A percentile compares a stretch with the other conserved stretches of the same genome.
Conservation (phyloP, 495 filamentous ascomycete species). For the Sordaria brevicollis region DNA sequence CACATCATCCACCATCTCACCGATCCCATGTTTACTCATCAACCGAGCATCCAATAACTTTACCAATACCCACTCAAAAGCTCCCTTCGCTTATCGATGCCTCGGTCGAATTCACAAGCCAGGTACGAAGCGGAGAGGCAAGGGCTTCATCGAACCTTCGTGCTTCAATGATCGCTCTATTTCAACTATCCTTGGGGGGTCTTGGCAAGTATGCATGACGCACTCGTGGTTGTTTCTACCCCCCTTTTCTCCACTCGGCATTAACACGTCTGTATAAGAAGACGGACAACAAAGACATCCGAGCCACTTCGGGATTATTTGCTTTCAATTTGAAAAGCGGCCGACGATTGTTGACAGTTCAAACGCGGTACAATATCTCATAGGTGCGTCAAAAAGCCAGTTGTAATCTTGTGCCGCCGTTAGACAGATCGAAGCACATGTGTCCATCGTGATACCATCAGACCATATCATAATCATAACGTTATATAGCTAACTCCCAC, state of each 20-base stretch:
- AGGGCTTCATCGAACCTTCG: background rate
- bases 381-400: background rate
- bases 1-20: background rate
- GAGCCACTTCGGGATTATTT: background rate
- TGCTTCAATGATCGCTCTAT: background rate
- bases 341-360: too few relatives aligned
- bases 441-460: background rate
- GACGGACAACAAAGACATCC: background rate
- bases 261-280: background rate
- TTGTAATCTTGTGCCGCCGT: background rate
- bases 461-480: background rate
- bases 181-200: background rate
- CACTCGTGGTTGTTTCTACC: background rate
- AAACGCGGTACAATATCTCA: background rate
- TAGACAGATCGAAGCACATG: background rate
- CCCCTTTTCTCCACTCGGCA: background rate
- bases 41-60: background rate
- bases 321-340: background rate
- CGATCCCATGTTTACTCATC: background rate
- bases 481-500: background rate
- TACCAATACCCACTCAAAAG: background rate
- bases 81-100: background rate
- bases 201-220: background rate
- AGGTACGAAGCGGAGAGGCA: background rate
- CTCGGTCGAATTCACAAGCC: background rate